phyloP scores from a whole-genome alignment of 2,329 filamentous ascomycete genomes.

The Talaromyces funiculosus region DNA sequence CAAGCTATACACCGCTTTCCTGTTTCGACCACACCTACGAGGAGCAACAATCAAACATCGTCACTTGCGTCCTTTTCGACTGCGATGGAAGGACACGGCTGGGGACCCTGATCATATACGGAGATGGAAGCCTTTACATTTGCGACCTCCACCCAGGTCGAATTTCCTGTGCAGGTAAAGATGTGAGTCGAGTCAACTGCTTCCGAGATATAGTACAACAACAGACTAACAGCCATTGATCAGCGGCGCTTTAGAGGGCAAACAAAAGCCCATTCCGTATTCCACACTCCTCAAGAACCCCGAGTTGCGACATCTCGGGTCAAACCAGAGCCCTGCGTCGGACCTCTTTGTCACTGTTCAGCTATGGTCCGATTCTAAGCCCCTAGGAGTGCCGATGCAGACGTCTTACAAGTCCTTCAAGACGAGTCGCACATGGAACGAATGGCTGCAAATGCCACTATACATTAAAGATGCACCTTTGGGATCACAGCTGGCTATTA shows the following conservation, averaged over 20 bases:
- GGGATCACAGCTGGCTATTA: conserved; percentile 81
- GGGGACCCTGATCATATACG: not conserved
- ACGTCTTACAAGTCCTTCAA: conserved; percentile 91
- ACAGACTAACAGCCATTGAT: conserved; percentile 1
- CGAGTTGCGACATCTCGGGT: conserved; percentile 79
- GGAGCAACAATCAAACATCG: not conserved
- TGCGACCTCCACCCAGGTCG: conserved; percentile 77
- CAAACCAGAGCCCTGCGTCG: conserved; percentile 73
- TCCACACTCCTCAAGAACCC: conserved; percentile 74
- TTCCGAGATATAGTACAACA: conserved; percentile 5
- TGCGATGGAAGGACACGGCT: conserved; percentile 1
- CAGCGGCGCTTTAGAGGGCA: conserved; percentile 71
- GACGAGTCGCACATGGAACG: conserved; percentile 71
- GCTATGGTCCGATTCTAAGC: conserved; percentile 93
- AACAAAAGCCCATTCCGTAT: conserved; percentile 66
- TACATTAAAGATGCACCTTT: conserved; percentile 75
- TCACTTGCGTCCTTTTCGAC: not conserved
- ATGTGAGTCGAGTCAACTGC: conserved; percentile 42
- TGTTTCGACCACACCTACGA: not conserved
- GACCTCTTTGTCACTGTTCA: conserved; percentile 92
- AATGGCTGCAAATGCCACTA: conserved; percentile 88
- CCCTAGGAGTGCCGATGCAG: conserved; percentile 83
- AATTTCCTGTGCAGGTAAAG: conserved; percentile 62
- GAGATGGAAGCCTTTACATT: conserved; percentile 94
- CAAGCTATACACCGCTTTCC: not conserved